Base-by-base conservation (phyloP, 805 yeast genomes). In the Candida maltosa region DNA sequence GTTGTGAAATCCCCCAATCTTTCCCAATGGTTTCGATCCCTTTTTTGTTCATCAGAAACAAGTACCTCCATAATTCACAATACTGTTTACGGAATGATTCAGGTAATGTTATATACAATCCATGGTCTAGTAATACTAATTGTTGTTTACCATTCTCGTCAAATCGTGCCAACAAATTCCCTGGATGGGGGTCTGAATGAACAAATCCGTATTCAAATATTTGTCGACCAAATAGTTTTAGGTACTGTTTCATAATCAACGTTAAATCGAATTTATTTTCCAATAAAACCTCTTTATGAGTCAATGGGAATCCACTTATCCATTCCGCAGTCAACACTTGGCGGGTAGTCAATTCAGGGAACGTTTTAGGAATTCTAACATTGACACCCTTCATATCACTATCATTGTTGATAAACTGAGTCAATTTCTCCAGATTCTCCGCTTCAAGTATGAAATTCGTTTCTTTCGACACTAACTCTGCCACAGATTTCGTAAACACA, bases 131-230 rank as follows among this genome's bases (percentile, higher is more conserved):
- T 32, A 84, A 62, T 19, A 85, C 87, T 24, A 83, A 58, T 49
- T 83, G 77, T 47, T 75, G 83, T 24, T 54, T 51, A 2, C 62
- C 61, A 2, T 40, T 27, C 4, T 32, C 26, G 10, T 60, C 52
- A 19, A 52, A 47, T 25, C 88, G 60, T 4, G 79, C 76, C 37
- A 85, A 51, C 44, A 85, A 56, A 52, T 84, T 85, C 5, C 94
- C 94, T 1, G 93, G 93, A 48, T 84, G 94, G 9, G 91, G 86
- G 50, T 82, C 89, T 35, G 85, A 75, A 51, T 82, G 88, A 12
- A 82, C 77, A 21, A 75, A 62, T 5, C 87, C 87, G 73, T 82
- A 82, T 20, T 65, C 58, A 52, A 80, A 83, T 12, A 80, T 74
- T 57, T 78, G 85, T 41, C 70, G 66, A 16, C 78, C 75, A 45